Conservation (phyloP, 441 rosid species). For the Pelargonium citronellum region DNA sequence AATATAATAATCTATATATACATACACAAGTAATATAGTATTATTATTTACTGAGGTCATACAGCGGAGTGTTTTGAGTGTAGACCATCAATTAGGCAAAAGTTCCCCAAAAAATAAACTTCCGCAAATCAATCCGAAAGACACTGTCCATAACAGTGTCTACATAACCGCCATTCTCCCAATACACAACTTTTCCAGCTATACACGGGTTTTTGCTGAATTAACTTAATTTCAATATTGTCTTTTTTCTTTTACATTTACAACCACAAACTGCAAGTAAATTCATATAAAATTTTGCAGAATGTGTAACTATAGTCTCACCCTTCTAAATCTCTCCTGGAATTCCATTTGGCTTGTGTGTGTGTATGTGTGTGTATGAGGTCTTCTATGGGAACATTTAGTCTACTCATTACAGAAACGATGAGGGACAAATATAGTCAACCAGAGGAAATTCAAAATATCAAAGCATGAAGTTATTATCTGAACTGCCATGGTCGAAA, state of each 20-base stretch:
- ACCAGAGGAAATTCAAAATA: not conserved
- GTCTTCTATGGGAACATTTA: not conserved
- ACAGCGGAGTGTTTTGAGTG: not conserved
- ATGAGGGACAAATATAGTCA: not conserved
- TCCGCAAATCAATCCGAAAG: not conserved
- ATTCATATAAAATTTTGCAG: not conserved
- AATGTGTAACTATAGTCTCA: not conserved
- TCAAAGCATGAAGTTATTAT: not conserved
- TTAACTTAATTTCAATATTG: not conserved
- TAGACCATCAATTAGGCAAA: not conserved
- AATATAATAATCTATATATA: not conserved
- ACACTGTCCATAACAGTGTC: not conserved
- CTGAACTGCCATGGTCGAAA: too few species aligned
- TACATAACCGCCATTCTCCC: not conserved
- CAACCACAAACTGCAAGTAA: not conserved
- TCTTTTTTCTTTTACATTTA: too few species aligned
- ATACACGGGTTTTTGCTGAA: not conserved
- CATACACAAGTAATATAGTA: not conserved
- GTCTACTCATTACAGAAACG: not conserved
- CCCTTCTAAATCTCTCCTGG: constrained; percentile 5
- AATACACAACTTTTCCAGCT: not conserved
- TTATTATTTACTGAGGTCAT: not conserved
- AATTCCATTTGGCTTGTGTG: not conserved
- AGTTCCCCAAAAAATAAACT: not conserved
- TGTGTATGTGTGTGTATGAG: not conserved